A percentile compares a stretch with the other conserved stretches of the same genome.
Evolutionary conservation across 768 basidiomycete species (phyloP).

Genomic region (Rhodosporidiobolus odoratus): DNA sequence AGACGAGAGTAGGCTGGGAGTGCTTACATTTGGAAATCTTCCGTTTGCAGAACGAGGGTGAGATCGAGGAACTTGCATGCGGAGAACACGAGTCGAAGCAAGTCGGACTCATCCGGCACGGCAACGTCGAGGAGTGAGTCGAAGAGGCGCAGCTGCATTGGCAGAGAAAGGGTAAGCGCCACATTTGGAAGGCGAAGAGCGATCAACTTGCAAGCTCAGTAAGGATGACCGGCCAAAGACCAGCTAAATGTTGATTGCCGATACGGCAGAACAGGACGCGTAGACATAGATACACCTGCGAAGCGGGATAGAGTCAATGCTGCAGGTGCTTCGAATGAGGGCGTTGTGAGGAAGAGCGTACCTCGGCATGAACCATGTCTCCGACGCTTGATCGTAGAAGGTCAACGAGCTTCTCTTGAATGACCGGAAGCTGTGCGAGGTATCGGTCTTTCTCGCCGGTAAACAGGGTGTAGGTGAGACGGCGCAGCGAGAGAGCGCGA

Average conservation of each 20-base stretch:
- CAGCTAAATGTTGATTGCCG: conserved; percentile 81
- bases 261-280: conserved; percentile 84
- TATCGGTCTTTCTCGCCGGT: conserved; percentile 86
- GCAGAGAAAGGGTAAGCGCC: not conserved
- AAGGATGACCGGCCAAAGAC: conserved; percentile 93
- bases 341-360: conserved; percentile 43
- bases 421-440: conserved; percentile 76
- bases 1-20: not conserved
- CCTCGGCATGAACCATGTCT: conserved; percentile 84
- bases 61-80: conserved; percentile 93
- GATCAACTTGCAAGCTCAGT: conserved; percentile 69
- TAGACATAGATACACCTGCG: conserved; percentile 71
- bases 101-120: conserved; percentile 77
- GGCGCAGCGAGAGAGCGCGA: conserved; percentile 76
- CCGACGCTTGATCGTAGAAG: conserved; percentile 69
- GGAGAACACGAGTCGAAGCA: conserved; percentile 72
- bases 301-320: not conserved
- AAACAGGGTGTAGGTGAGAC: conserved; percentile 80
- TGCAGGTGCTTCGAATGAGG: too few relatives aligned
- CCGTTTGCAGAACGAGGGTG: conserved; percentile 84
- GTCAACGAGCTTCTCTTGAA: conserved; percentile 97
- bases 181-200: not conserved
- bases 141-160: conserved; percentile 78
- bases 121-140: conserved; percentile 67
- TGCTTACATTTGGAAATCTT: conserved; percentile 90